Base-by-base conservation (phyloP, 2,329 filamentous ascomycete genomes). In the Venturia nashicola region DNA sequence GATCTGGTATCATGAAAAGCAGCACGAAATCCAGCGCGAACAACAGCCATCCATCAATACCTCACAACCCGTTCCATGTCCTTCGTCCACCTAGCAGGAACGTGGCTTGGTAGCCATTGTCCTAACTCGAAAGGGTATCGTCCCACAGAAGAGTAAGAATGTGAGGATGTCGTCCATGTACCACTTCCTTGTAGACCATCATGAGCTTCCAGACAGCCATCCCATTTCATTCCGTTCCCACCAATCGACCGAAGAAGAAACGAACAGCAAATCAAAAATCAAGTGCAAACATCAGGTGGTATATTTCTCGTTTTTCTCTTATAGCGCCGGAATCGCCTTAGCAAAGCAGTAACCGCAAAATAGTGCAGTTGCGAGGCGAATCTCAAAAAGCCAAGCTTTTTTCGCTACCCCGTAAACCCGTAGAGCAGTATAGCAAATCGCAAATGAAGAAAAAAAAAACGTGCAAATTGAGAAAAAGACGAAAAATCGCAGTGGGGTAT, bases 281-380 rank as follows among this genome's bases (percentile, higher is more conserved):
- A 57, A 34, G 18, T n/a, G 18, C 51, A 57, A 57, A 57, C 27
- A 57, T 57, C 32, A 57, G 51, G 51, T 57, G 51, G 51, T 57
- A 57, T 57, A 57, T 57, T 57, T 57, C 51, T 57, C 51, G 8
- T 36, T 57, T 57, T 57, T 57, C 51, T 57, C 51, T 57, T 18
- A n/a, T 57, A 32, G 51, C 51, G 51, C 51, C 51, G 36, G 20
- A 57, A 36, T 57, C 51, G 18, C 51, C 51, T 34, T 5, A 57
- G 7, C 18, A 36, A 18, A n/a, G 27, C 51, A 51, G 11, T 27
- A 3, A 20, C 46, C 51, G 36, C 23, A 34, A 32, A 57, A 18
- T 16, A 36, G 51, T n/a, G 27, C 27, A 36, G 2, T 27, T 23
- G 46, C 20, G 16, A 36, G 16, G 27, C 51, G 51, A 20, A 57